Percentiles rank a stretch among this genome's conserved stretches.
These are phyloP conservation scores for Exophiala sp. DNA, from an alignment of 2,329 filamentous ascomycete genomes.

Conservation along the genomic window DNA sequence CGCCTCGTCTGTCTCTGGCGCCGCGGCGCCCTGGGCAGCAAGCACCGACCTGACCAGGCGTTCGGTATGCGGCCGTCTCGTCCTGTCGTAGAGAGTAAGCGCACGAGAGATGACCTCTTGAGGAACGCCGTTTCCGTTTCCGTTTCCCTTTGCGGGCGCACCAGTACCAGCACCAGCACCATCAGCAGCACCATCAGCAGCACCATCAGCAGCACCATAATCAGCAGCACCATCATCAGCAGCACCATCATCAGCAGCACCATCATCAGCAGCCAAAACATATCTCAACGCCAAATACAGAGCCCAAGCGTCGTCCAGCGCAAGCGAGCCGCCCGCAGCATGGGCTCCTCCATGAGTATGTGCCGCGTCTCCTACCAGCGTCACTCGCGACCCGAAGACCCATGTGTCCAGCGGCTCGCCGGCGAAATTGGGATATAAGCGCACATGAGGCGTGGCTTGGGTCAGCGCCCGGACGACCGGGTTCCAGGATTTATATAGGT, in stretches of 20 bases:
- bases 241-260: no score
- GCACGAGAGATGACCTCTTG: slow-evolving; percentile 31
- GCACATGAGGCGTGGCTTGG: slow-evolving; percentile 38
- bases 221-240: no score
- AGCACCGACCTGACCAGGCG: slow-evolving; percentile 36
- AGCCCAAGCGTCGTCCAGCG: slow-evolving; percentile 37
- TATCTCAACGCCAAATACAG: slow-evolving; percentile 39
- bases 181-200: no score
- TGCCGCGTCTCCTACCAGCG: slow-evolving; percentile 32
- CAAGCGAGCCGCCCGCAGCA: slow-evolving; percentile 32
- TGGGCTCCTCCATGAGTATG: slow-evolving; percentile 33
- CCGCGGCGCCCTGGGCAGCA: slow-evolving; percentile 25
- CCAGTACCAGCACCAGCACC: no score
- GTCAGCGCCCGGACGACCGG: slow-evolving; percentile 39
- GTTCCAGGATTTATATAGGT: slow-evolving; percentile 42
- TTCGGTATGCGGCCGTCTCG: slow-evolving; percentile 41
- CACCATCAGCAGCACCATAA: no score
- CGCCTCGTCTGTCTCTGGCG: no score
- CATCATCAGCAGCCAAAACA: slow-evolving; percentile 27
- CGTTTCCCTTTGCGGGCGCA: no score
- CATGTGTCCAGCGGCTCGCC: slow-evolving; percentile 40
- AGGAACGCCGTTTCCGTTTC: no score
- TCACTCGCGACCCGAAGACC: slow-evolving; percentile 35
- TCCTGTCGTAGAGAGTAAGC: slow-evolving; percentile 40
- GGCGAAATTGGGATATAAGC: slow-evolving; percentile 42